Percentiles rank a stretch among this genome's conserved stretches.
These are phyloP conservation scores for Rhodotorula diobovata DNA, from an alignment of 768 basidiomycete genomes.

Conservation along the genomic window DNA sequence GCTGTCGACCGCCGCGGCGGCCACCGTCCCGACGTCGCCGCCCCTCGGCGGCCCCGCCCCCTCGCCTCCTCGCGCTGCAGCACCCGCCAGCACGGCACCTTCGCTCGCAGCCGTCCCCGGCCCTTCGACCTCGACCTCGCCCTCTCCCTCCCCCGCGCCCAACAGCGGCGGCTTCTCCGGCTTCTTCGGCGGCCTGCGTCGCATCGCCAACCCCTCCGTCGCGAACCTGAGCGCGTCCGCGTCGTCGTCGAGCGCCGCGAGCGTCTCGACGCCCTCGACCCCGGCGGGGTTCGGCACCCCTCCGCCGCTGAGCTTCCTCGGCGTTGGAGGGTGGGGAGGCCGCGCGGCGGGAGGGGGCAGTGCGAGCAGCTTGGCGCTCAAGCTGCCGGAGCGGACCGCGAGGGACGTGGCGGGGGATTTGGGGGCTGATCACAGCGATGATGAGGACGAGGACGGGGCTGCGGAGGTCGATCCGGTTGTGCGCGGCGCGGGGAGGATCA, in stretches of 20 bases:
- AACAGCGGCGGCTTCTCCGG: conserved; percentile 1
- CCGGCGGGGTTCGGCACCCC: neutral
- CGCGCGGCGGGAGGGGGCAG: neutral
- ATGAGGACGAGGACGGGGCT: neutral
- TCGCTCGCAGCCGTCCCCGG: too few relatives aligned
- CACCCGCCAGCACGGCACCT: too few relatives aligned
- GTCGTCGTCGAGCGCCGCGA: neutral
- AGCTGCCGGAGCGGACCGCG: neutral
- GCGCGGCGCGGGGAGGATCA: neutral
- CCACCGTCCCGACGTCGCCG: conserved; percentile 1
- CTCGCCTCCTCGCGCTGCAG: neutral
- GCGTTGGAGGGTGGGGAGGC: conserved; percentile 1
- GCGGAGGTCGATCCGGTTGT: neutral
- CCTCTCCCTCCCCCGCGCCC: neutral
- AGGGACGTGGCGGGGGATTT: neutral
- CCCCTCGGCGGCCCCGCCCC: neutral
- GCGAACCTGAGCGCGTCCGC: neutral
- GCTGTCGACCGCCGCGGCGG: conserved; percentile 2
- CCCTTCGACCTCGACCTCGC: neutral
- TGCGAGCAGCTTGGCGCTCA: neutral
- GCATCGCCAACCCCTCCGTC: neutral
- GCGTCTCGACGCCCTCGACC: neutral
- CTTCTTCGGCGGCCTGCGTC: conserved; percentile 8
- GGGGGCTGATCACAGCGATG: neutral
- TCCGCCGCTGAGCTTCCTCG: neutral